Percentiles rank a stretch among this genome's conserved stretches.
Conservation (phyloP, 176 grass and related monocot species). For the Chloris gayana region DNA sequence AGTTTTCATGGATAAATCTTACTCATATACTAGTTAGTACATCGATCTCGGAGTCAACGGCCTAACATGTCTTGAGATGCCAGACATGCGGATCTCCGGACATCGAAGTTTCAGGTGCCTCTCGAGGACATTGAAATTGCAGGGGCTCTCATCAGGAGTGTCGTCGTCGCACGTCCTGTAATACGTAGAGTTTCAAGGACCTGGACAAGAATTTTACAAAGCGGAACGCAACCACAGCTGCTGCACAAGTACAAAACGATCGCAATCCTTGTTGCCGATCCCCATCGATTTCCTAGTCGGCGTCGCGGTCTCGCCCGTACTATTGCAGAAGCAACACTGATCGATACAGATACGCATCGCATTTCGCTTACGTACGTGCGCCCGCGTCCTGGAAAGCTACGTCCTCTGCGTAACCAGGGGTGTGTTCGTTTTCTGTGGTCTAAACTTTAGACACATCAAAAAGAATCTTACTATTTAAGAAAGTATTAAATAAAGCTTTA, state of each 20-base stretch:
- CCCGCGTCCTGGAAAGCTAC: background rate
- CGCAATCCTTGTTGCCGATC: background rate
- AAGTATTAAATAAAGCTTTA: too few species aligned
- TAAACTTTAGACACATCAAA: too few species aligned
- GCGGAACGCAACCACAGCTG: conserved; percentile 15
- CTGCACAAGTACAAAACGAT: background rate
- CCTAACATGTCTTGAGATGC: background rate
- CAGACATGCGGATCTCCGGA: background rate
- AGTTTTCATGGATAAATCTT: background rate
- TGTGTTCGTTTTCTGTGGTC: too few species aligned
- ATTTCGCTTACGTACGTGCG: too few species aligned
- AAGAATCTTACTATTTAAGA: too few species aligned
- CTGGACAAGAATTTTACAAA: conserved; percentile 19
- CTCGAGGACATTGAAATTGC: conserved; percentile 21
- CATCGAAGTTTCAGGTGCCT: conserved; percentile 37
- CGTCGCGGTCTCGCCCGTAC: conserved; percentile 8
- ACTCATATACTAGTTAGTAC: background rate
- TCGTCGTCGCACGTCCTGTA: background rate
- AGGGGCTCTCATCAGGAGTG: conserved; percentile 7
- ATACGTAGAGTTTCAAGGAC: background rate
- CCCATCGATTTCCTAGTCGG: background rate
- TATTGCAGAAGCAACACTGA: background rate
- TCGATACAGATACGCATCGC: background rate
- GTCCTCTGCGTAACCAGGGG: too few species aligned
- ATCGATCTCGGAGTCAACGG: conserved; percentile 12